Evolutionary conservation across 2,329 filamentous ascomycete species (phyloP), one percentile per base, ranked within the genome.

Genomic region (Aspergillus proliferans): DNA sequence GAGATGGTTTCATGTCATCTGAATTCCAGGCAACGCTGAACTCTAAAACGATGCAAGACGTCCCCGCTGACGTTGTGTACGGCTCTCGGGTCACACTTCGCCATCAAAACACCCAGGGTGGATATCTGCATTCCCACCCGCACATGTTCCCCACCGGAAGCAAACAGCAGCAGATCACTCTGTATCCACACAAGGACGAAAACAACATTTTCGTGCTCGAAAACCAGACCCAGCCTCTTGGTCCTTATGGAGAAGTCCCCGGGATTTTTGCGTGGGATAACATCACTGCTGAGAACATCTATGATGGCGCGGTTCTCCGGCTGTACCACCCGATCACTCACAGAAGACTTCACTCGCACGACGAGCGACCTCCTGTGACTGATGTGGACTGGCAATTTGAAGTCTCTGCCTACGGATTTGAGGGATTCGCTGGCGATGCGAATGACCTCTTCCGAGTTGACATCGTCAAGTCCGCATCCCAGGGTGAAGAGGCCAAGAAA

Each of bases 1-100:
- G 93, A 47, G 93, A 98, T 70, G 93, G 93, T 48, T 98, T 98
- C 77, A 98, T 98, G 93, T 96, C 91, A 66, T 95, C 92, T 48
- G 93, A 98, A 67, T 98, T 98, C 77, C 93, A 98, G 74, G 87
- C 93, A 28, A 97, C 93, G 2, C 78, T 98, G 58, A 98, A 97
- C 75, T 91, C 84, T 63, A 98, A 97, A 77, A 85, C 82, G 47
- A 98, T 98, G 93, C 85, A 89, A 66, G 90, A 95, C 70, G 90
- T 95, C 4, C 86, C 93, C 2, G 93, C 88, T 26, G 91, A 98
- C 71, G 86, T 98, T 50, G 85, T 87, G 24, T 86, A 93, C 62
- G 93, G 93, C 51, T 95, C 90, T 67, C 83, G 87, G 55, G 80
- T 98, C 62, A 84, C 78, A 55, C 80, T 98, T 60, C 87, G 93